These are phyloP conservation scores for Eucalyptus sp. DNA, from an alignment of 345 rosid genomes.

Conservation along the genomic window DNA sequence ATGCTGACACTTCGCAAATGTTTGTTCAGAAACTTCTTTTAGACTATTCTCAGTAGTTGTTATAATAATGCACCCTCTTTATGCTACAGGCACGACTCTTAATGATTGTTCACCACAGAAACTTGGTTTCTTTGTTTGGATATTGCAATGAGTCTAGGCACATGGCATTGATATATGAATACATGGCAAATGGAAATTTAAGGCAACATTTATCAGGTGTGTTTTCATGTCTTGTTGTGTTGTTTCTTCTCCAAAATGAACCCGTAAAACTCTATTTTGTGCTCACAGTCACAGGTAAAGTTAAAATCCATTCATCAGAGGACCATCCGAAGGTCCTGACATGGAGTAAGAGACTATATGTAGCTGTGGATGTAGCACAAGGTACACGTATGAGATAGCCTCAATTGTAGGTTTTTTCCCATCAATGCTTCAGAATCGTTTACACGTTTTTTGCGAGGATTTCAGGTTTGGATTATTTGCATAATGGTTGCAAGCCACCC, in stretches of 20 bases:
- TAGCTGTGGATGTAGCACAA: conserved; percentile 31
- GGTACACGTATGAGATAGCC: not conserved
- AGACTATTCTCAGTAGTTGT: not conserved
- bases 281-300: too few species aligned
- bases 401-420: too few species aligned
- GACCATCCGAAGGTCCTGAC: not conserved
- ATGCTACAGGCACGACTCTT: conserved; percentile 2
- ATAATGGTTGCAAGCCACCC: conserved; percentile 18
- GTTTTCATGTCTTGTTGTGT: not conserved
- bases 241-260: not conserved
- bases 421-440: too few species aligned
- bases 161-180: conserved; percentile 19
- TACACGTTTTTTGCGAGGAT: not conserved
- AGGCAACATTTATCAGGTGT: conserved; percentile 6
- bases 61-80: not conserved
- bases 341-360: conserved; percentile 13
- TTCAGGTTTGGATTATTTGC: conserved; percentile 24
- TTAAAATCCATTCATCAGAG: not conserved
- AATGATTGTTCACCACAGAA: conserved; percentile 10
- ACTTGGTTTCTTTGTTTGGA: conserved; percentile 13
- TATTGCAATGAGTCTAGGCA: conserved; percentile 10
- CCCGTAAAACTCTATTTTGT: not conserved
- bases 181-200: conserved; percentile 22
- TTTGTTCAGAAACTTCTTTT: not conserved
- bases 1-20: fast-evolving